Evolutionary conservation across 148 eudicot genomes (phyloP).

Genomic region (Silene uniflora): DNA sequence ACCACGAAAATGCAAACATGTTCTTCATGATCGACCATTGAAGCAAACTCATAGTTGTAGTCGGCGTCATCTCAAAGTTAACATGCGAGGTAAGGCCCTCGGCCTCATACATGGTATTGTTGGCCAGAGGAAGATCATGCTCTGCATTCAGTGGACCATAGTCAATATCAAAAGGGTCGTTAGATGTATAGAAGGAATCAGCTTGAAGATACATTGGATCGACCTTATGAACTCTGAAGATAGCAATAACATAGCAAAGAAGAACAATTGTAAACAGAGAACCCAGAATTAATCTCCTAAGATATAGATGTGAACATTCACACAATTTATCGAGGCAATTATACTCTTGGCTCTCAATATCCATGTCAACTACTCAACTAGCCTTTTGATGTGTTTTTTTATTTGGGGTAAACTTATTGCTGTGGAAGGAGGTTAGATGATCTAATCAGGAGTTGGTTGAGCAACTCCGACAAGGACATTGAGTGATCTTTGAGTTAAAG

Average conservation of each 20-base stretch:
- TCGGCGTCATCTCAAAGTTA: background rate
- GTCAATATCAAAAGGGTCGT: conserved; percentile 11
- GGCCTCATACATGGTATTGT: background rate
- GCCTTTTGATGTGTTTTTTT: conserved; percentile 1
- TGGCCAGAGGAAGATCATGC: background rate
- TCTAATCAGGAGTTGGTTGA: conserved; percentile 10
- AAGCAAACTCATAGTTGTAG: background rate
- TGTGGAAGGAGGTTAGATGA: background rate
- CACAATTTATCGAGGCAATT: background rate
- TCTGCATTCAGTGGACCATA: conserved; percentile 8
- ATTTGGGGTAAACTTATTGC: no score
- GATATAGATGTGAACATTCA: background rate
- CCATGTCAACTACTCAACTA: background rate
- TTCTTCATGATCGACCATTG: background rate
- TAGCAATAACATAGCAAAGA: background rate
- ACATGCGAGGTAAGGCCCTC: background rate
- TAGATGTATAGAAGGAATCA: conserved; percentile 22
- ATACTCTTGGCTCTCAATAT: conserved; percentile 14
- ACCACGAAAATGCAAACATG: background rate
- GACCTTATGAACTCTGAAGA: background rate
- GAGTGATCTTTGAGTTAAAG: conserved; percentile 14
- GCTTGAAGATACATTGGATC: conserved; percentile 11
- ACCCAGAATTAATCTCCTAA: background rate
- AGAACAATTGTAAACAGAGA: conserved; percentile 3
- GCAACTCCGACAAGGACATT: background rate